A percentile compares a stretch with the other conserved stretches of the same genome.
phyloP scores from a whole-genome alignment of 805 yeast genomes.

The Nakazawaea holstii region DNA sequence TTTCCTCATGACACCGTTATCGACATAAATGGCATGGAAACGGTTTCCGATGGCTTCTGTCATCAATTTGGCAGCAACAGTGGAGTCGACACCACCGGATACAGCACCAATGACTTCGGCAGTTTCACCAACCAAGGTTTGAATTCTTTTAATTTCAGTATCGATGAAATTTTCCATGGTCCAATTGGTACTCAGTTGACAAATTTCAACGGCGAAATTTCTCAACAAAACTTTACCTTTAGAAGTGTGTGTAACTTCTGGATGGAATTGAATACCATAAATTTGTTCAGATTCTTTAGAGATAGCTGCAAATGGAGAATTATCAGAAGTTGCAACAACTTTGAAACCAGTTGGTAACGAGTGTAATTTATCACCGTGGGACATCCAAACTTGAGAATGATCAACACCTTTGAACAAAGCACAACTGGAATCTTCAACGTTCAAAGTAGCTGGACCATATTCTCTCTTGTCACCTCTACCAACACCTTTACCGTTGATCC shows the following conservation, averaged over 20 bases:
- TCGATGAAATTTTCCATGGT: slow-evolving; percentile 97
- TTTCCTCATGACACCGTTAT: slow-evolving; percentile 94
- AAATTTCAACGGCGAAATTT: slow-evolving; percentile 90
- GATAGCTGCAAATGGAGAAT: slow-evolving; percentile 95
- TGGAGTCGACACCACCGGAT: slow-evolving; percentile 98
- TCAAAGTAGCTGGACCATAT: slow-evolving; percentile 92
- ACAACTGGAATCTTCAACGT: slow-evolving; percentile 61
- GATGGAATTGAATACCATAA: slow-evolving; percentile 97
- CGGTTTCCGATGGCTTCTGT: slow-evolving; percentile 97
- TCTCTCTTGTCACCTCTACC: slow-evolving; percentile 96
- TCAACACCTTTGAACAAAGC: slow-evolving; percentile 84
- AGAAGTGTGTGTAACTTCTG: slow-evolving; percentile 95
- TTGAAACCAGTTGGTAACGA: slow-evolving; percentile 87
- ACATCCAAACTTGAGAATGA: slow-evolving; percentile 98
- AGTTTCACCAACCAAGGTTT: slow-evolving; percentile 88
- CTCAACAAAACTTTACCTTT: slow-evolving; percentile 83
- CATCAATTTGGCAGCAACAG: slow-evolving; percentile 98
- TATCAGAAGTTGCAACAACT: slow-evolving; percentile 84
- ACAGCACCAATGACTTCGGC: slow-evolving; percentile 99
- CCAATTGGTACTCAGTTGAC: slow-evolving; percentile 89
- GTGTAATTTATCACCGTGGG: slow-evolving; percentile 94
- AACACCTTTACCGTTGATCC: slow-evolving; percentile 93
- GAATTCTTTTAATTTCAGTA: slow-evolving; percentile 91
- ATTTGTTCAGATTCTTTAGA: slow-evolving; percentile 67
- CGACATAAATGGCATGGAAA: slow-evolving; percentile 97